phyloP scores from a whole-genome alignment of 176 grass and related monocot species.

The Rhynchospora pubera region DNA sequence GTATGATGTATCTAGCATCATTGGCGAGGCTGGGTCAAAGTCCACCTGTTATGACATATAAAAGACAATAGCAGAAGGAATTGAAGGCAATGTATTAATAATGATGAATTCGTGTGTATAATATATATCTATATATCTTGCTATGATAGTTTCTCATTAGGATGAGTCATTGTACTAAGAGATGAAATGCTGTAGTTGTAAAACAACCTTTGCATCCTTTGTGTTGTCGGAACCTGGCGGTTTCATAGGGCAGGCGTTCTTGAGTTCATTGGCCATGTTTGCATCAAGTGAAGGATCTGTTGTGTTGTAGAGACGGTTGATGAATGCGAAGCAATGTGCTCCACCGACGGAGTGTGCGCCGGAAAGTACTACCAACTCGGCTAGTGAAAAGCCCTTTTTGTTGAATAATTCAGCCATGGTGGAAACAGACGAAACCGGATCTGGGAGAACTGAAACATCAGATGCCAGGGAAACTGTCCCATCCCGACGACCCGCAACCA shows the following conservation, averaged over 20 bases:
- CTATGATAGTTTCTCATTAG: not conserved
- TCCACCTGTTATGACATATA: constrained; percentile 13
- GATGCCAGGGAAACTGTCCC: constrained; percentile 36
- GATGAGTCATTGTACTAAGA: not conserved
- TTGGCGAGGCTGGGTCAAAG: constrained; percentile 31
- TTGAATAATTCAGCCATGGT: constrained; percentile 26
- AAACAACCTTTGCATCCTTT: constrained; percentile 17
- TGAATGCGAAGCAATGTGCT: constrained; percentile 51
- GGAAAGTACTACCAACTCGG: constrained; percentile 40
- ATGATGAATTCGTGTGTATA: not conserved
- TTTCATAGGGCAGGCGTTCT: constrained; percentile 20
- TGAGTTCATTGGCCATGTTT: constrained; percentile 17
- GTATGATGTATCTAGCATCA: constrained; percentile 34
- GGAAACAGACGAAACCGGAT: constrained; percentile 33
- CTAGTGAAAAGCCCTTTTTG: constrained; percentile 21
- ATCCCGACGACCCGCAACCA: constrained; percentile 43
- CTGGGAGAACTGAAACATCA: constrained; percentile 40
- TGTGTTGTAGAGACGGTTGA: not conserved
- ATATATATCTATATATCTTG: not conserved
- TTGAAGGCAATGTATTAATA: not conserved
- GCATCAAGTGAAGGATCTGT: constrained; percentile 27
- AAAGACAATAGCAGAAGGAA: not conserved
- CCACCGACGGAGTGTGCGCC: constrained; percentile 61
- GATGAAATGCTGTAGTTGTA: not conserved
- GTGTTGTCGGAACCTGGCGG: not conserved